A percentile compares a stretch with the other conserved stretches of the same genome.
Evolutionary conservation across 805 yeast species (phyloP).

Genomic region (Dipodascopsis tothii): DNA sequence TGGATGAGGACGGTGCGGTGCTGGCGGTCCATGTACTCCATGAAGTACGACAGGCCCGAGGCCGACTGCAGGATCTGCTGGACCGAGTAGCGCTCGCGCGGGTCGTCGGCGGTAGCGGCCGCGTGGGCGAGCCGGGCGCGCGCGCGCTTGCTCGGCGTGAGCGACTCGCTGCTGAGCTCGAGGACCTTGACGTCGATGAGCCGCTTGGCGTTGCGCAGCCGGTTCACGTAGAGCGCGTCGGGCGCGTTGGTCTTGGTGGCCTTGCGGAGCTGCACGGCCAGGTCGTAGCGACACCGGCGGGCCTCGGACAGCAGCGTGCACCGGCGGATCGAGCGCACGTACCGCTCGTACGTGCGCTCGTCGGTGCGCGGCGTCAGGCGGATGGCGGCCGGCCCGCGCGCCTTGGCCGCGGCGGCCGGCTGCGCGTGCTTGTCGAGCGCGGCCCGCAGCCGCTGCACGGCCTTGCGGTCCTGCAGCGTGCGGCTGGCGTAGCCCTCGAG

Average conservation of each 20-base stretch:
- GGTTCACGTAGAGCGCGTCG: constrained; percentile 21
- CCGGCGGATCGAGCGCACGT: constrained; percentile 33
- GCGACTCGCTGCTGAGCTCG: constrained; percentile 23
- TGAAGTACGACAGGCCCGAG: constrained; percentile 42
- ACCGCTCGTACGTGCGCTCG: constrained; percentile 37
- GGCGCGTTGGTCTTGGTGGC: constrained; percentile 31
- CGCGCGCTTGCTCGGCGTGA: constrained; percentile 7
- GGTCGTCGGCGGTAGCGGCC: constrained; percentile 14
- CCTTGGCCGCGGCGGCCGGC: constrained; percentile 6
- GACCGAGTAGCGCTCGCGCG: constrained; percentile 32
- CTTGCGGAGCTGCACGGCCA: constrained; percentile 43
- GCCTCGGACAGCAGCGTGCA: constrained; percentile 38
- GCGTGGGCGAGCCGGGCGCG: constrained; percentile 5
- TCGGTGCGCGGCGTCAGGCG: constrained; percentile 38
- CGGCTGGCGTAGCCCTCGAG: constrained; percentile 54
- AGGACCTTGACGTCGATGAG: constrained; percentile 30
- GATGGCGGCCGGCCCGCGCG: constrained; percentile 17
- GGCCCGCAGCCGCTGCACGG: constrained; percentile 62
- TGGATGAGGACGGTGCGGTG: constrained; percentile 43
- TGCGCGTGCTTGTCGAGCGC: constrained; percentile 55
- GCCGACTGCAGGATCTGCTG: constrained; percentile 44
- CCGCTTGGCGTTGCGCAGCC: constrained; percentile 31
- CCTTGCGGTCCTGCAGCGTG: constrained; percentile 62
- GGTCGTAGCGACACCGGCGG: constrained; percentile 42
- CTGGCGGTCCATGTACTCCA: constrained; percentile 48